Conservation (phyloP, 192 early-diverging fungal genomes). For the Coemansia pectinata region DNA sequence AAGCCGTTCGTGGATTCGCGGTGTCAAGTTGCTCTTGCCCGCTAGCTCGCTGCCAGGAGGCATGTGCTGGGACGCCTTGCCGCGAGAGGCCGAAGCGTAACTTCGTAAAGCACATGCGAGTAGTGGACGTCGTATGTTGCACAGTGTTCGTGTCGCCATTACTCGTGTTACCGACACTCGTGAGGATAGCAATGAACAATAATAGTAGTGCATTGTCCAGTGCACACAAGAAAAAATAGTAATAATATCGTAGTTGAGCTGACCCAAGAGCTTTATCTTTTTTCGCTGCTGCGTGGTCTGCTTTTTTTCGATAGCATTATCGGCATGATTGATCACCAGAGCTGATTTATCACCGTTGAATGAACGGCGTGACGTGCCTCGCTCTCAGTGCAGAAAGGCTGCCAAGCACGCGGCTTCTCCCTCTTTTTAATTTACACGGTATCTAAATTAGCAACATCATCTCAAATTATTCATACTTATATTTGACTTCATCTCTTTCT, state of each 20-base stretch:
- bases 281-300: background rate
- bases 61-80: slow-evolving; percentile 3
- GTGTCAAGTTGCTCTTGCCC: slow-evolving; percentile 47
- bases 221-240: background rate
- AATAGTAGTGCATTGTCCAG: background rate
- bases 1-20: slow-evolving; percentile 40
- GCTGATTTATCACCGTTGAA: background rate
- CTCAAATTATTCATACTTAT: background rate
- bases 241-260: background rate
- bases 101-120: background rate
- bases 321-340: background rate
- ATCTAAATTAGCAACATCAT: background rate
- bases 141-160: background rate
- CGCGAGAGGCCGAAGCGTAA: slow-evolving; percentile 1
- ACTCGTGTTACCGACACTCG: background rate
- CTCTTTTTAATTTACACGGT: background rate
- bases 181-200: background rate
- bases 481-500: background rate
- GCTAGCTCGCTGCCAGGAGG: slow-evolving; percentile 38
- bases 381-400: background rate
- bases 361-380: background rate
- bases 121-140: background rate
- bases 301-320: background rate
- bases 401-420: background rate
- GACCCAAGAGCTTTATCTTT: background rate